Base-by-base conservation (phyloP, 139 green algal genomes). In the Chlorella sp. region DNA sequence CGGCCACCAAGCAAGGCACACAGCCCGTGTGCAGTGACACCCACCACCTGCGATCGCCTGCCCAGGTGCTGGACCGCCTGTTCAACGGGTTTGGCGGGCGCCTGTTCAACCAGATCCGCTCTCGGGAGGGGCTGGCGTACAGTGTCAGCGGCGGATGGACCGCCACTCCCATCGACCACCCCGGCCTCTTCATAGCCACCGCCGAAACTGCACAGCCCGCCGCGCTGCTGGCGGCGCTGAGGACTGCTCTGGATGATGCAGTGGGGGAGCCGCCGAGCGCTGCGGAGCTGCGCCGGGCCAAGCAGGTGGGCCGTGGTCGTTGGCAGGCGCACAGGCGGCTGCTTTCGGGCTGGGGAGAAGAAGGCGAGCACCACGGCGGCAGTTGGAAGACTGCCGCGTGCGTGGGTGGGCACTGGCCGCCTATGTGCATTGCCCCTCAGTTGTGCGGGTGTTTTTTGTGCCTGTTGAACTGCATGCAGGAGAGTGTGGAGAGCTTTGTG, bases 1-100 rank as follows among this genome's bases (percentile, higher is more conserved):
- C n/a, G n/a, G n/a, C n/a, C n/a, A n/a, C n/a, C n/a, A n/a, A n/a
- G n/a, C n/a, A n/a, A n/a, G n/a, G n/a, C n/a, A n/a, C n/a, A n/a
- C n/a, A n/a, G n/a, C n/a, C n/a, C n/a, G n/a, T n/a, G n/a, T n/a
- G n/a, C n/a, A n/a, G n/a, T n/a, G n/a, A n/a, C n/a, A n/a, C n/a
- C n/a, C 51, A 60, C 51, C 46, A 11, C 46, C 46, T 11, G 11
- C 8, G 8, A 54, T 54, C 11, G 46, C 46, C 8, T 54, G 8
- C 11, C 51, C 51, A 60, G 51, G 87, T 96, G 64, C 88, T 96
- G 51, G 70, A 54, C 8, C 79, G 76, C 65, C 85, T 94, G 22
- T 90, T 97, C 76, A 98, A 97, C 82, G 88, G 78, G 36, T 98
- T 97, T 87, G 95, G 95, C 0, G 94, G 94, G 11, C 48, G 86